Evolutionary conservation across 1,284 basidiomycete species (phyloP), one percentile per base, ranked within the genome.

Genomic region (Trichosporon sp.): DNA sequence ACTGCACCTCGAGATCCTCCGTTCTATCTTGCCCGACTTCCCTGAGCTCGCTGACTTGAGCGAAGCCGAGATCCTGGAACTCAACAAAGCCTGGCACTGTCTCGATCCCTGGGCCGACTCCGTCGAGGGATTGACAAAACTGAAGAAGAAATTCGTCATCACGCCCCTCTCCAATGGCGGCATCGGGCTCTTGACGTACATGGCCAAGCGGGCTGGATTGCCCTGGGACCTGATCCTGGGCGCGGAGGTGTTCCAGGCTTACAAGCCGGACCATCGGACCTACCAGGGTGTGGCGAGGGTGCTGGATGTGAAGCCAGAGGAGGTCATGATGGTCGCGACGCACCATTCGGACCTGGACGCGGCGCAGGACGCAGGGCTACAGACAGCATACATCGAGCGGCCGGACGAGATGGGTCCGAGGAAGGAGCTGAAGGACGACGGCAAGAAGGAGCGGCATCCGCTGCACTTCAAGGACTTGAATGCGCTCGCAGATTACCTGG

Each of bases 261-360:
- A 73, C 67, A 73, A 73, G 67, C 71, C 71, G 19, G 69, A 68
- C 8, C 54, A 16, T 8, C 56, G 65, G 7, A 40, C 43, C 26
- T 73, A 73, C 59, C 31, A 16, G 2, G 71, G 71, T 35, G 71
- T 70, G 1, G 71, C 54, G 19, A 16, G 46, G n/a, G 43, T 73
- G 14, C n/a, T 73, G 2, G 67, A 40, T n/a, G 65, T 73, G 2
- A 65, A 26, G 8, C 19, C 32, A 2, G 54, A 16, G 26, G 26
- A 61, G n/a, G 71, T 73, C 43, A 73, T 73, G 71, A 66, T 73
- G 69, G 67, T 73, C 12, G 71, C 71, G 3, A 43, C 71, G 46
- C 71, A 73, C 37, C 69, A 73, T 6, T 11, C n/a, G 37, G 71
- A 73, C 21, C 66, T 73, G 4, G 71, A 73, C 37, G 71, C 64